Evolutionary conservation across 2,329 filamentous ascomycete species (phyloP).

Genomic region (Trichoderma atrobrunneum): DNA sequence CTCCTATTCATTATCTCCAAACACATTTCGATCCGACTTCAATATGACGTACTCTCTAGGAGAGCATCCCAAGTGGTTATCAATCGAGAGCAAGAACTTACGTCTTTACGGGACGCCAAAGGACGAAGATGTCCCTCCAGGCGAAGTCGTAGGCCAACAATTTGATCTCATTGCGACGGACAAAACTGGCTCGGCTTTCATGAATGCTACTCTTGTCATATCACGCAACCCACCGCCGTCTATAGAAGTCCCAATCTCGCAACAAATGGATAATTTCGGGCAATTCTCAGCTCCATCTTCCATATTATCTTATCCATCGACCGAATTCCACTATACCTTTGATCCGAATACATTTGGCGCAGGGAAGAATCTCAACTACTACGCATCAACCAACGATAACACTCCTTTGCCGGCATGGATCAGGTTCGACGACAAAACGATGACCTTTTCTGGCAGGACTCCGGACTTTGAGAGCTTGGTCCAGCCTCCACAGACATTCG

Average conservation of each 20-base stretch:
- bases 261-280: conserved; percentile 58
- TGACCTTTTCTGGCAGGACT: conserved; percentile 70
- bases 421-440: conserved; percentile 60
- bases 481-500: conserved; percentile 68
- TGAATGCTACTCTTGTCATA: conserved; percentile 69
- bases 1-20: conserved; percentile 66
- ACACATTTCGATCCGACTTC: conserved; percentile 69
- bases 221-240: conserved; percentile 55
- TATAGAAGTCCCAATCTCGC: conserved; percentile 53
- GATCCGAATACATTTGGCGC: conserved; percentile 61
- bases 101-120: conserved; percentile 70
- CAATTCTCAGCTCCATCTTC: conserved; percentile 59
- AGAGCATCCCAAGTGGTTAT: conserved; percentile 70
- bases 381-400: conserved; percentile 71
- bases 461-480: conserved; percentile 62
- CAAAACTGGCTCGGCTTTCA: conserved; percentile 57
- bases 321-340: conserved; percentile 53
- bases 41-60: conserved; percentile 64
- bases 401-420: conserved; percentile 87
- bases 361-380: conserved; percentile 61
- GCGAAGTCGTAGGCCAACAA: conserved; percentile 54
- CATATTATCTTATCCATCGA: conserved; percentile 54
- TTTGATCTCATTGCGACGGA: conserved; percentile 72
- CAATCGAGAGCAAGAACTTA: conserved; percentile 61
- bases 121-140: conserved; percentile 44